phyloP scores from a whole-genome alignment of 148 eudicot species.

The Rhododendron molle region DNA sequence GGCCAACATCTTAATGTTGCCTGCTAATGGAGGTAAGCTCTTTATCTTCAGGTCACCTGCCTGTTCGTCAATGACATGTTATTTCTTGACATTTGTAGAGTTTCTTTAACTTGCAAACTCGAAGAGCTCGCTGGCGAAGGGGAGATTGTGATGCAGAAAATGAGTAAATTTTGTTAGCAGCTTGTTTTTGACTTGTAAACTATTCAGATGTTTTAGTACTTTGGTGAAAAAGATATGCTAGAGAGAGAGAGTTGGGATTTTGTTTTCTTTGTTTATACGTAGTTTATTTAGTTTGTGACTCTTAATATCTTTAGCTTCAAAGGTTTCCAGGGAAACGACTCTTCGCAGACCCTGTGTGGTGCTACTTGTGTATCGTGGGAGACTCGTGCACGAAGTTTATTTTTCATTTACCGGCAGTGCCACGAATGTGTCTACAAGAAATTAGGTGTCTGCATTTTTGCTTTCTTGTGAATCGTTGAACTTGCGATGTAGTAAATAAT shows the following conservation, averaged over 20 bases:
- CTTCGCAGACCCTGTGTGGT: neutral
- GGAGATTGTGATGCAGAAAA: neutral
- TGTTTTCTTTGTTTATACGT: no score
- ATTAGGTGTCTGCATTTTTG: no score
- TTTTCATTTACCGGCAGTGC: no score
- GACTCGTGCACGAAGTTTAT: no score
- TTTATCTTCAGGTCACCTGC: neutral
- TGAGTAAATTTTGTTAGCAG: neutral
- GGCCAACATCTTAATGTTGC: slow-evolving; percentile 43
- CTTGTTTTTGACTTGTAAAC: neutral
- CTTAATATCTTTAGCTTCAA: neutral
- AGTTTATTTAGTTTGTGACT: no score
- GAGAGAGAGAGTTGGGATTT: no score
- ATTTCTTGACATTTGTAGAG: neutral
- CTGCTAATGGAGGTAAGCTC: neutral
- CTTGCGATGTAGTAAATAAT: no score
- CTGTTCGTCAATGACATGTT: neutral
- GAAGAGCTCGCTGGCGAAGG: neutral
- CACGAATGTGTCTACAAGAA: no score
- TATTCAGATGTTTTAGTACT: neutral
- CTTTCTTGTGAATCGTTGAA: no score
- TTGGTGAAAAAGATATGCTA: no score
- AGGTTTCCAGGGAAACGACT: neutral
- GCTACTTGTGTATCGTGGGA: no score
- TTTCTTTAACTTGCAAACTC: neutral